These are phyloP conservation scores for Hypsizygus ulmarius DNA, from an alignment of 1,284 basidiomycete species.

Conservation along the genomic window DNA sequence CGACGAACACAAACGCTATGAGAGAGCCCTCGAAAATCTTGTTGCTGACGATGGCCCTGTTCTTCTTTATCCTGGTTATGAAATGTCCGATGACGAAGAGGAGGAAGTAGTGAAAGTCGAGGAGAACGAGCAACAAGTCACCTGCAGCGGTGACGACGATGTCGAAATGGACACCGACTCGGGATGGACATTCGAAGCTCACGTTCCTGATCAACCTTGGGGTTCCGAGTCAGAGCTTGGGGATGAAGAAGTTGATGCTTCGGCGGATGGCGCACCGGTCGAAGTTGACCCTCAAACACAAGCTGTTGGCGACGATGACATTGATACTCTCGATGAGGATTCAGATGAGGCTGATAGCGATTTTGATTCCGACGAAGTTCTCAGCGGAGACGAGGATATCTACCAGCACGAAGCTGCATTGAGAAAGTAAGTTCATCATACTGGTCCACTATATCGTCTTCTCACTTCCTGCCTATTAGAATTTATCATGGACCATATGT, in stretches of 20 bases:
- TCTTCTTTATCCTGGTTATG: constrained; percentile 6
- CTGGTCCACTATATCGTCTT: no score
- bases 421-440: no score
- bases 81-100: constrained; percentile 10
- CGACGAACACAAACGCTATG: background rate
- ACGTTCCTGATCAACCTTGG: constrained; percentile 3
- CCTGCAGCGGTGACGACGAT: background rate
- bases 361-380: constrained; percentile 11
- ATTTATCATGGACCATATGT: no score
- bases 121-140: background rate
- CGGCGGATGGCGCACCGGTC: background rate
- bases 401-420: no score
- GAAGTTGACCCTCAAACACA: background rate
- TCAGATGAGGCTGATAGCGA: constrained; percentile 8
- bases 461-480: no score
- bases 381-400: constrained; percentile 13
- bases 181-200: constrained; percentile 6
- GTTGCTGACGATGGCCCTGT: constrained; percentile 7
- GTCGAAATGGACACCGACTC: constrained; percentile 8
- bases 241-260: no score
- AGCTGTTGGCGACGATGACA: background rate
- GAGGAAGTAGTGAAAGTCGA: background rate
- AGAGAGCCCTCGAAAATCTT: background rate
- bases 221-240: background rate
- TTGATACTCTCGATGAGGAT: background rate